Conservation (phyloP, 306 rosid species). For the Argentina anserina region DNA sequence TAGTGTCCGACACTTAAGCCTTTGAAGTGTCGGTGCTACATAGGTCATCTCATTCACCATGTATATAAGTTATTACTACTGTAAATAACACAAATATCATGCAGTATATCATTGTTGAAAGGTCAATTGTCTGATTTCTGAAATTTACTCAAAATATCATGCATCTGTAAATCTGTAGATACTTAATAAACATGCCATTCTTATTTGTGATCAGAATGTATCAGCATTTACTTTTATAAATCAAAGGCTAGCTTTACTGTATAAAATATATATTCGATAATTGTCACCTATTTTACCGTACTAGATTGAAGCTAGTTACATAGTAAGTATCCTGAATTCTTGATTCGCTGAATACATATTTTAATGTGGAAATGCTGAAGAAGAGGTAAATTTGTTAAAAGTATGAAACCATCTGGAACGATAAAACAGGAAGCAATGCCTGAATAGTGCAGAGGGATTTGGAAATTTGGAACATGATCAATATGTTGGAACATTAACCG, state of each 20-base stretch:
- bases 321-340: not conserved
- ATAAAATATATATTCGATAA: not conserved
- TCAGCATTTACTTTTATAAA: not conserved
- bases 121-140: not conserved
- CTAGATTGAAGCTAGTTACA: not conserved
- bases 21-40: too few species aligned
- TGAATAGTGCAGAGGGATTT: not conserved
- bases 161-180: not conserved
- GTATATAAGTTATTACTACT: not conserved
- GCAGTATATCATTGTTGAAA: not conserved
- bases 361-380: not conserved
- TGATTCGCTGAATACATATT: too few species aligned
- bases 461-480: too few species aligned
- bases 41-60: not conserved
- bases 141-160: not conserved
- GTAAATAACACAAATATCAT: not conserved
- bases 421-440: not conserved
- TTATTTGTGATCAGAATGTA: not conserved
- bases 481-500: not conserved
- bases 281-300: not conserved
- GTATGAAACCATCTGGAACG: too few species aligned
- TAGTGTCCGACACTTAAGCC: too few species aligned
- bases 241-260: not conserved
- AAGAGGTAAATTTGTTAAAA: not conserved
- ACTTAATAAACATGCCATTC: too few species aligned